Evolutionary conservation across 805 yeast genomes (phyloP).

Genomic region (Candida palmyrensis): DNA sequence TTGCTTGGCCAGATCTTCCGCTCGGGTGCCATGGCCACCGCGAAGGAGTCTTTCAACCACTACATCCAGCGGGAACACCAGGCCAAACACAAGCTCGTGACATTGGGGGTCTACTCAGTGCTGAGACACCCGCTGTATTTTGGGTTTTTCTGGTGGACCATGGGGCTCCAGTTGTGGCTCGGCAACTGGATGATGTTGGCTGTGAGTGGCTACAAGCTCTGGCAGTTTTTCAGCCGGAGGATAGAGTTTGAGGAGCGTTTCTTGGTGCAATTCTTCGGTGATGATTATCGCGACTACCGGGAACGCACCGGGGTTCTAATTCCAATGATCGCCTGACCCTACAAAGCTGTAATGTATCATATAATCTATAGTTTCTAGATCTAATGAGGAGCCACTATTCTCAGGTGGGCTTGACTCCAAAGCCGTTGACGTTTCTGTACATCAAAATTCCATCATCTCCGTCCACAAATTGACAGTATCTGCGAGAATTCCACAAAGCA

Average conservation of each 20-base stretch:
- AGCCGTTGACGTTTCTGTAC: conserved; percentile 68
- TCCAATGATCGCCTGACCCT: conserved; percentile 43
- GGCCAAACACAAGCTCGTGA: conserved; percentile 61
- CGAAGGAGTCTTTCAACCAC: conserved; percentile 84
- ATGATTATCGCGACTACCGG: conserved; percentile 53
- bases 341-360: not conserved
- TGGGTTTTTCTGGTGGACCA: conserved; percentile 92
- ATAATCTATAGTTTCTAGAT: too few species aligned
- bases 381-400: not conserved
- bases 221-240: conserved; percentile 64
- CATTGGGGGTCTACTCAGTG: conserved; percentile 61
- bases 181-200: conserved; percentile 57
- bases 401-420: conserved; percentile 23
- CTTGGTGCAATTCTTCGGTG: conserved; percentile 66
- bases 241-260: conserved; percentile 68
- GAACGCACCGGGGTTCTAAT: conserved; percentile 50
- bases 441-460: conserved; percentile 66
- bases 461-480: conserved; percentile 69
- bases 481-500: conserved; percentile 56
- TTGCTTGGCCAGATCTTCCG: conserved; percentile 64
- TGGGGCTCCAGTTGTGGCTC: conserved; percentile 74
- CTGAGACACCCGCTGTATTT: conserved; percentile 87
- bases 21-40: conserved; percentile 79
- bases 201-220: conserved; percentile 53
- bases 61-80: conserved; percentile 51